phyloP scores from a whole-genome alignment of 2,329 filamentous ascomycete genomes.

The Trichoderma gracile region DNA sequence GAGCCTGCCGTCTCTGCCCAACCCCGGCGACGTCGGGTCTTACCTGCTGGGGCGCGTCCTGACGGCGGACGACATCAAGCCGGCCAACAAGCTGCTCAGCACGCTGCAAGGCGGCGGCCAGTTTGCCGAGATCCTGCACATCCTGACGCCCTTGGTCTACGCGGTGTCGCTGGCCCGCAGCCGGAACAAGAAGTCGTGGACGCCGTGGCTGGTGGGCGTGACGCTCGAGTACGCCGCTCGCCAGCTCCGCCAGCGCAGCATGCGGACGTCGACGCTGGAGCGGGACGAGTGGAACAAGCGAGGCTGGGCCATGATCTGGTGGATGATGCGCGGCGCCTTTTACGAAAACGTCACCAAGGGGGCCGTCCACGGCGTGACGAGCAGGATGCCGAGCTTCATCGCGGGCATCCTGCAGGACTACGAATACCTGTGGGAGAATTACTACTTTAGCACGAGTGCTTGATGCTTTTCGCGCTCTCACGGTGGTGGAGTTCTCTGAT shows the following conservation, averaged over 20 bases:
- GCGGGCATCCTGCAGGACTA: conserved; percentile 92
- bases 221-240: conserved; percentile 83
- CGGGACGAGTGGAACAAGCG: conserved; percentile 85
- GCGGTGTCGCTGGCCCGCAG: conserved; percentile 75
- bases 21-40: conserved; percentile 76
- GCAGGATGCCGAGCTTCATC: conserved; percentile 76
- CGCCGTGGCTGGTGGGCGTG: conserved; percentile 86
- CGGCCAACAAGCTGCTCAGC: conserved; percentile 82
- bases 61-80: conserved; percentile 95
- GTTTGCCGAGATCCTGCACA: conserved; percentile 86
- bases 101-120: conserved; percentile 72
- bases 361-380: conserved; percentile 70
- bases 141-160: conserved; percentile 84
- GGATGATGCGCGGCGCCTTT: conserved; percentile 93
- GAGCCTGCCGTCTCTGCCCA: conserved; percentile 79
- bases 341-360: conserved; percentile 89
- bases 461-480: conserved; percentile 29
- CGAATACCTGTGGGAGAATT: conserved; percentile 96
- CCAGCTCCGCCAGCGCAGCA: conserved; percentile 73
- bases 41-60: conserved; percentile 90
- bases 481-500: not conserved
- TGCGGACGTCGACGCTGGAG: conserved; percentile 84
- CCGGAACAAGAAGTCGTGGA: conserved; percentile 77
- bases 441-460: conserved; percentile 75
- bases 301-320: conserved; percentile 91